Conservation (phyloP, 805 yeast genomes). For the Wickerhamomyces bovis region DNA sequence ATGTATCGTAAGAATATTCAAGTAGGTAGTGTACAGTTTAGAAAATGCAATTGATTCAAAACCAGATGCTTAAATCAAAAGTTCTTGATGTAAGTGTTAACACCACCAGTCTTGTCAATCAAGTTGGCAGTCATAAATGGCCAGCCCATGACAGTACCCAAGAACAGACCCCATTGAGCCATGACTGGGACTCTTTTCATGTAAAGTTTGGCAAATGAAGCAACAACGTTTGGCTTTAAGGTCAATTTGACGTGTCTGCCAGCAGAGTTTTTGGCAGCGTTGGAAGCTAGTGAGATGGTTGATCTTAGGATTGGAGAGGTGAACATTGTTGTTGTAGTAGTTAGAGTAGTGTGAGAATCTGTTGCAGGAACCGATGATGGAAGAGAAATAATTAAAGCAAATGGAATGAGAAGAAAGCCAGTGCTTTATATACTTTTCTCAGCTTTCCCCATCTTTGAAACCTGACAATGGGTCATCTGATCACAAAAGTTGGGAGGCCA, state of each 20-base stretch:
- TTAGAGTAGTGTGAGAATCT: background rate
- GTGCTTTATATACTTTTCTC: background rate
- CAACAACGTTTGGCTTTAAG: slow-evolving; percentile 12
- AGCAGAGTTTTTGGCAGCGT: slow-evolving; percentile 16
- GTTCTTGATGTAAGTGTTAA: background rate
- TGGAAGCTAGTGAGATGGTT: slow-evolving; percentile 17
- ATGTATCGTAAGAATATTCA: background rate
- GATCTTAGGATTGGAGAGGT: slow-evolving; percentile 23
- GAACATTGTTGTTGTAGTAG: slow-evolving; percentile 17
- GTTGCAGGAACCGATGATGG: background rate
- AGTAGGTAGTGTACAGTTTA: slow-evolving; percentile 1
- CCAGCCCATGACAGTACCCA: slow-evolving; percentile 18
- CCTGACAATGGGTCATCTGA: background rate
- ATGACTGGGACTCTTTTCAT: slow-evolving; percentile 16
- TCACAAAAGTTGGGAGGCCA: background rate
- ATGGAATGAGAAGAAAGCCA: background rate
- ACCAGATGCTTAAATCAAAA: no score
- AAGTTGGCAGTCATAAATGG: slow-evolving; percentile 15
- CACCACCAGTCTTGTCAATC: slow-evolving; percentile 8
- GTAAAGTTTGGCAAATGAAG: slow-evolving; percentile 9
- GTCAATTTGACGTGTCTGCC: slow-evolving; percentile 17
- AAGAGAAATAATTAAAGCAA: background rate
- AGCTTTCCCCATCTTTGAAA: no score
- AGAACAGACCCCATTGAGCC: slow-evolving; percentile 18
- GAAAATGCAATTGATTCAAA: no score